phyloP scores from a whole-genome alignment of 345 rosid species.

The Erodium maritimum region DNA sequence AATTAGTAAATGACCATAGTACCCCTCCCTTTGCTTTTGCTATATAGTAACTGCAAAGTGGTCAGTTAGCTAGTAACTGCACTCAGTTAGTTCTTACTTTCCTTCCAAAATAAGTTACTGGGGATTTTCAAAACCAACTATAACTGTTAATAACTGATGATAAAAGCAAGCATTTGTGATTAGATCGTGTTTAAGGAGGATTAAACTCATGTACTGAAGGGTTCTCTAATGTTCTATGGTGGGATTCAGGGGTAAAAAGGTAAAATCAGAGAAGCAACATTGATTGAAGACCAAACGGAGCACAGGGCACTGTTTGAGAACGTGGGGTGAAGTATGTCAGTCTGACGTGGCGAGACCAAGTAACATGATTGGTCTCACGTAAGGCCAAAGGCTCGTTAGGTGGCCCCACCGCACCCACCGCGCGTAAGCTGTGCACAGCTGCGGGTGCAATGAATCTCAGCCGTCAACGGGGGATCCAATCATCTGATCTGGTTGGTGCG shows the following conservation, averaged over 20 bases:
- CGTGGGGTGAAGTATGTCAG: conserved; percentile 15
- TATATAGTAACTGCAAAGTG: no score
- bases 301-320: conserved; percentile 33
- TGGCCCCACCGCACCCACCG: conserved; percentile 32
- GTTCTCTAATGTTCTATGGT: no score
- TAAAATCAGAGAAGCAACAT: background rate
- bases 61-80: no score
- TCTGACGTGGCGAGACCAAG: conserved; percentile 35
- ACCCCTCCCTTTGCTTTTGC: no score
- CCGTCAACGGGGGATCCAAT: background rate
- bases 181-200: no score
- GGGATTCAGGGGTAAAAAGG: conserved; percentile 6
- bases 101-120: no score
- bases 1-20: no score
- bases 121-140: no score
- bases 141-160: no score
- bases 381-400: conserved; percentile 5
- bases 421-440: conserved; percentile 51
- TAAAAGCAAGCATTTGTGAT: no score
- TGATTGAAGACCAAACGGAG: background rate
- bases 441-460: conserved; percentile 10
- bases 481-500: background rate
- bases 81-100: no score
- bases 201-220: no score
- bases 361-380: conserved; percentile 53